Evolutionary conservation across 1,284 basidiomycete genomes (phyloP), one percentile per base, ranked within the genome.

Genomic region (Omphalotus olearius): DNA sequence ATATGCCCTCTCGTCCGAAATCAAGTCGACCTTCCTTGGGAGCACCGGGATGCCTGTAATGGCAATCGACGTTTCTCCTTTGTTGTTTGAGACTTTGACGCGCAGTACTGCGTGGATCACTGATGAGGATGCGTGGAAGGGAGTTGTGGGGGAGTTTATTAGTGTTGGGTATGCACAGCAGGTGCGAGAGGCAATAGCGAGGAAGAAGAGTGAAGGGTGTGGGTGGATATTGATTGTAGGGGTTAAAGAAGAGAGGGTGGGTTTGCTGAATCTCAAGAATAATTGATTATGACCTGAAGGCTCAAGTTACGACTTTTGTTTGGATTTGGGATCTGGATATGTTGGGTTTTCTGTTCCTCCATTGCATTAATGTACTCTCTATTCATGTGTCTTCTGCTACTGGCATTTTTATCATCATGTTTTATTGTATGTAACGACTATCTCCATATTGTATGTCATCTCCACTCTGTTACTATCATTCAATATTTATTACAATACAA

Each of bases 61-160:
- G 14, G 87, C 81, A 1, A 73, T 91, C 7, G 88, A 91, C 53
- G 79, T 90, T 2, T 70, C 82, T 0, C 62, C 73, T 0, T 48
- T 67, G 9, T 74, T 81, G 0, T 89, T 90, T 54, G 85, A 89
- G 42, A 62, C 71, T 1, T 74, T 91, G 70, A 73, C 75, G 20
- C 73, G 70, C 61, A 79, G 67, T 26, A 63, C 79, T 2, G 63
- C 66, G 17, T 91, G 88, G 88, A 66, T 90, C 23, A 76, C 75
- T 2, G 85, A 88, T 55, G 88, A 91, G 52, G 86, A 90, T 16
- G 69, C 73, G 0, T 89, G 88, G 85, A 83, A 82, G 64, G 56
- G 69, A 3, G 73, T 90, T 38, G 60, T 75, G 4, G 67, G 73
- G 0, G 65, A 67, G 13, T 83, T 88, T 61, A 78, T 82, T 0